phyloP scores from a whole-genome alignment of 148 eudicot genomes.

The Rhododendron simsii region DNA sequence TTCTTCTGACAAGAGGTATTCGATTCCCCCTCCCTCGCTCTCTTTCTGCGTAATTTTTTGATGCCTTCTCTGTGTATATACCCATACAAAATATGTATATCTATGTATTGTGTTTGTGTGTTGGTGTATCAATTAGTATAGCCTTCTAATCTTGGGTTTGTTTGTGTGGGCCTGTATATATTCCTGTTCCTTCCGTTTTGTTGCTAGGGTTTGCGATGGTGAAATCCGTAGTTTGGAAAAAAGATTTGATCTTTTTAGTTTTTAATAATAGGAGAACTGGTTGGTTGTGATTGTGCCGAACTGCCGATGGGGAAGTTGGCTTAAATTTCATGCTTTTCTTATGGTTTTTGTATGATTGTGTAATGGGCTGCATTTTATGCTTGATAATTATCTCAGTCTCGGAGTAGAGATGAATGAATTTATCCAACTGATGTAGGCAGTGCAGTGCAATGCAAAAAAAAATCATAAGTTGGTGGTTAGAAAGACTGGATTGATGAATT shows the following conservation, averaged over 20 bases:
- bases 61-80: background rate
- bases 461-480: background rate
- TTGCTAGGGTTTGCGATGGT: no score
- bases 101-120: background rate
- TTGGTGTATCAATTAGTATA: background rate
- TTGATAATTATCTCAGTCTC: background rate
- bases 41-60: background rate
- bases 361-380: background rate
- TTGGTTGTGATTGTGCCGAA: background rate
- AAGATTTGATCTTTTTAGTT: background rate
- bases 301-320: background rate
- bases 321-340: background rate
- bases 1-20: conserved; percentile 55
- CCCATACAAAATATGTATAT: background rate
- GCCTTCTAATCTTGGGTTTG: background rate
- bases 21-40: background rate
- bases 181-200: background rate
- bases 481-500: background rate
- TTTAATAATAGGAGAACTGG: background rate
- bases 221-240: background rate
- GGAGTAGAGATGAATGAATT: background rate
- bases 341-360: background rate
- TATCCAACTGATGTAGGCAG: background rate
- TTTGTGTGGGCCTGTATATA: background rate
- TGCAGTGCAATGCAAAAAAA: background rate